Conservation (phyloP, 1,139 yeast genomes). For the Magnusiomyces tetraspermus region DNA sequence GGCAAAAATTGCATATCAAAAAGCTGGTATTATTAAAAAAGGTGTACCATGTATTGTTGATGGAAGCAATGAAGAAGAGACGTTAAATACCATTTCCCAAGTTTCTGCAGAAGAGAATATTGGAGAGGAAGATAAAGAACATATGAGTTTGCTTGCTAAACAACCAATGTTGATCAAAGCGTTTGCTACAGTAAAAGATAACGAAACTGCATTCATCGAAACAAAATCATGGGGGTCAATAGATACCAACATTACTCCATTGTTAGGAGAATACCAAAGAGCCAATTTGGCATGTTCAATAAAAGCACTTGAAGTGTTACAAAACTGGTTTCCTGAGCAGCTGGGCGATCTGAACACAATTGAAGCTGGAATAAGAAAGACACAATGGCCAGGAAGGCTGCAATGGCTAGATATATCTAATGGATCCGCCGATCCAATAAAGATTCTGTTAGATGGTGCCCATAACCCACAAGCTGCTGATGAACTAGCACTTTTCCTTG, state of each 20-base stretch:
- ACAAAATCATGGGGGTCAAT: constrained; percentile 15
- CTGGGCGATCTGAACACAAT: constrained; percentile 30
- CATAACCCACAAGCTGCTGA: constrained; percentile 80
- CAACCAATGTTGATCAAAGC: constrained; percentile 9
- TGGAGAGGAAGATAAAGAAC: not conserved
- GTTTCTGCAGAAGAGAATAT: constrained; percentile 18
- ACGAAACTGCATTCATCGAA: constrained; percentile 5
- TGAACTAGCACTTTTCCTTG: constrained; percentile 46
- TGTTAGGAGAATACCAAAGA: constrained; percentile 63
- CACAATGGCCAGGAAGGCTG: constrained; percentile 37
- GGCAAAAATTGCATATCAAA: constrained; percentile 56
- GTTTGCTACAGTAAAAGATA: not conserved
- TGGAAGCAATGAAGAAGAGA: constrained; percentile 49
- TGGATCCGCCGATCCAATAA: constrained; percentile 45
- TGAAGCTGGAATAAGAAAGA: constrained; percentile 40
- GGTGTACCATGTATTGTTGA: constrained; percentile 62
- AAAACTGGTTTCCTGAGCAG: constrained; percentile 17
- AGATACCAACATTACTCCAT: constrained; percentile 38
- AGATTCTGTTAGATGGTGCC: constrained; percentile 74
- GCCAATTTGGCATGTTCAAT: constrained; percentile 64
- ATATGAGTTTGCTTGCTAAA: no score
- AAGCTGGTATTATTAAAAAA: constrained; percentile 72
- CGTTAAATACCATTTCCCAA: constrained; percentile 36
- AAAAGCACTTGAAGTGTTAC: constrained; percentile 39
- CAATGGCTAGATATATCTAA: constrained; percentile 28